Percentiles rank a stretch among this genome's conserved stretches.
phyloP scores from a whole-genome alignment of 1,139 yeast species.

The Debaryomyces nepalensis region DNA sequence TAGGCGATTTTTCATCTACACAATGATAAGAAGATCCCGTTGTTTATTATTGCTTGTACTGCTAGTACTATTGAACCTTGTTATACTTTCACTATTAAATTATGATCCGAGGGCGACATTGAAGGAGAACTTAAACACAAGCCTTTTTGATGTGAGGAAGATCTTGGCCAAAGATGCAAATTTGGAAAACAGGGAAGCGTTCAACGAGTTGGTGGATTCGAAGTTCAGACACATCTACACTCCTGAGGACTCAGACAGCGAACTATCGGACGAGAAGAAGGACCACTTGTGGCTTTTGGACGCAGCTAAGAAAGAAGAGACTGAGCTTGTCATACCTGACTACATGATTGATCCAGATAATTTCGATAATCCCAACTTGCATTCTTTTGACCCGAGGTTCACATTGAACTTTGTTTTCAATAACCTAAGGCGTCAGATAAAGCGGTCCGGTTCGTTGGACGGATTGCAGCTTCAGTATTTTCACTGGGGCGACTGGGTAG shows the following conservation, averaged over 20 bases:
- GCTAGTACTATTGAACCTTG: conserved; percentile 24
- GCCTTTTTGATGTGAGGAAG: conserved; percentile 9
- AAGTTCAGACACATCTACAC: conserved; percentile 8
- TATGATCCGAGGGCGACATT: conserved; percentile 9
- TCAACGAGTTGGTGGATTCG: conserved; percentile 9
- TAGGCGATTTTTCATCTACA: conserved; percentile 1
- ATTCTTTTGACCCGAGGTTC: conserved; percentile 38
- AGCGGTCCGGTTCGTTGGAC: conserved; percentile 8
- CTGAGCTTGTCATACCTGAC: conserved; percentile 17
- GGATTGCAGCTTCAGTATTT: conserved; percentile 29
- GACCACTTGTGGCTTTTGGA: conserved; percentile 15
- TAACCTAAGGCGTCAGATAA: conserved; percentile 21
- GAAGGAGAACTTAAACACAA: conserved; percentile 1
- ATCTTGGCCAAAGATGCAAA: conserved; percentile 4
- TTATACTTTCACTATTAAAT: conserved; percentile 20
- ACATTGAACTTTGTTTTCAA: conserved; percentile 33
- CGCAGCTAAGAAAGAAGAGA: conserved; percentile 11
- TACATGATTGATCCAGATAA: conserved; percentile 17
- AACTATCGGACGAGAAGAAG: conserved; percentile 8
- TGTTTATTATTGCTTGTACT: conserved; percentile 22
- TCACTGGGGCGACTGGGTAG: conserved; percentile 45
- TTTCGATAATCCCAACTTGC: conserved; percentile 21
- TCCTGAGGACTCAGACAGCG: conserved; percentile 1
- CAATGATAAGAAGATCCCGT: conserved; percentile 25
- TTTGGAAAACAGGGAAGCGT: conserved; percentile 7